Conservation (phyloP, 1,284 basidiomycete species). For the Pisolithus thermaeus region DNA sequence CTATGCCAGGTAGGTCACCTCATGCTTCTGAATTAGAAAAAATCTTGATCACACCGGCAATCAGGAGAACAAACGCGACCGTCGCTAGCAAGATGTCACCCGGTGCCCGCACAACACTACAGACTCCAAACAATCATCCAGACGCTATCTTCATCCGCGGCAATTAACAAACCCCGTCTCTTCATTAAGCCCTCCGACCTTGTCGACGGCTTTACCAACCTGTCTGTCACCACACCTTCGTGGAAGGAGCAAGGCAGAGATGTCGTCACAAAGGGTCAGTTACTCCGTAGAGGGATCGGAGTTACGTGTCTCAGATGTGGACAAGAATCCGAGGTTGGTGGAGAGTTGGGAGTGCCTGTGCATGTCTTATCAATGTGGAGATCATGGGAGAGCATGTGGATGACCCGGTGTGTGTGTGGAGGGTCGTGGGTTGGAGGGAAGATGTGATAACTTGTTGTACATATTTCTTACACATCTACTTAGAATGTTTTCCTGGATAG, state of each 20-base stretch:
- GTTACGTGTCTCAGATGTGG: slow-evolving; percentile 58
- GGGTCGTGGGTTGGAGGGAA: slow-evolving; percentile 46
- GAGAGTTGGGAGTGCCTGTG: slow-evolving; percentile 25
- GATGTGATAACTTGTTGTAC: slow-evolving; percentile 4
- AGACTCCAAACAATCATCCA: slow-evolving; percentile 39
- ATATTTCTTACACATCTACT: not conserved
- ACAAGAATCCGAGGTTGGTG: slow-evolving; percentile 44
- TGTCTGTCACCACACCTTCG: slow-evolving; percentile 23
- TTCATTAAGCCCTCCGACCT: slow-evolving; percentile 68
- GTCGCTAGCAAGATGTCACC: slow-evolving; percentile 51
- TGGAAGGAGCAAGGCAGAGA: slow-evolving; percentile 46
- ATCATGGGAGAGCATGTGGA: slow-evolving; percentile 59
- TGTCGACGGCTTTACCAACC: slow-evolving; percentile 47
- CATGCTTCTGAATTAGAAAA: not conserved
- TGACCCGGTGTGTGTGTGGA: slow-evolving; percentile 60
- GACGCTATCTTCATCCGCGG: slow-evolving; percentile 40
- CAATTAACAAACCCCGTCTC: slow-evolving; percentile 55
- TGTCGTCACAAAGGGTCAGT: slow-evolving; percentile 52
- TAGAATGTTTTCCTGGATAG: no score
- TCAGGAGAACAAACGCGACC: slow-evolving; percentile 44
- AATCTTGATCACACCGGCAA: slow-evolving; percentile 2
- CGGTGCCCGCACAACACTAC: slow-evolving; percentile 38
- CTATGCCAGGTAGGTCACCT: slow-evolving; percentile 16
- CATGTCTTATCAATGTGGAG: slow-evolving; percentile 45
- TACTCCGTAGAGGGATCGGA: slow-evolving; percentile 33